phyloP scores from a whole-genome alignment of 1,139 yeast species.

The Yamadazyma diospyri region DNA sequence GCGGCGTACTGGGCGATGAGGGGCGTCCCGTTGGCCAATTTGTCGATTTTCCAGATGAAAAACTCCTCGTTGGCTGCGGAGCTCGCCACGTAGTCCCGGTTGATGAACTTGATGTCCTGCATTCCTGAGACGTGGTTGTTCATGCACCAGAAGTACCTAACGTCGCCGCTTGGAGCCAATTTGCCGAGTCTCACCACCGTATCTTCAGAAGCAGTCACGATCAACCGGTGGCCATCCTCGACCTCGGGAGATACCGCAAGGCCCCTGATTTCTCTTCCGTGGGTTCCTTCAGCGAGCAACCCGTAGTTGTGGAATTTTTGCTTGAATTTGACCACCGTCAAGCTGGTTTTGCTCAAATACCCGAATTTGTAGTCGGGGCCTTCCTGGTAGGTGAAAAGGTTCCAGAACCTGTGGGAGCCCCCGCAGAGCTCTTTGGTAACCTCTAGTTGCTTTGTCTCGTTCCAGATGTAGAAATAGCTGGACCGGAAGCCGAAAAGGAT shows the following conservation, averaged over 20 bases:
- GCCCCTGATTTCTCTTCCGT: constrained; percentile 84
- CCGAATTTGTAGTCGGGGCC: constrained; percentile 26
- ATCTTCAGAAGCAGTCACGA: constrained; percentile 87
- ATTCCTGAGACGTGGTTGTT: constrained; percentile 86
- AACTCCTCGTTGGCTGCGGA: constrained; percentile 93
- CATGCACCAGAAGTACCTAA: constrained; percentile 55
- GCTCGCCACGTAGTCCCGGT: constrained; percentile 43
- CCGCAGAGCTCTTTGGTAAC: constrained; percentile 76
- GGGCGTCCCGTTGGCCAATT: constrained; percentile 30
- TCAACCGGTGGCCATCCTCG: constrained; percentile 26
- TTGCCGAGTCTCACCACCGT: constrained; percentile 65
- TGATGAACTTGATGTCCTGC: constrained; percentile 67
- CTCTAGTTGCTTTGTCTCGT: constrained; percentile 75
- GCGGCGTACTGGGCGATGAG: constrained; percentile 43
- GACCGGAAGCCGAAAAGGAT: constrained; percentile 81
- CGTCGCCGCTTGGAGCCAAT: constrained; percentile 36
- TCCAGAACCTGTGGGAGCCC: constrained; percentile 88
- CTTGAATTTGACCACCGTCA: constrained; percentile 26
- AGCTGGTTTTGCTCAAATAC: constrained; percentile 56
- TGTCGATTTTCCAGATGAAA: constrained; percentile 64
- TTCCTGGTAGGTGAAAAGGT: constrained; percentile 29
- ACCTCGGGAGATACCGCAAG: constrained; percentile 43
- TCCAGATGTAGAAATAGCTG: constrained; percentile 74
- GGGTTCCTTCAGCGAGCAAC: constrained; percentile 57
- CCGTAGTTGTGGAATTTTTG: constrained; percentile 25